Percentiles rank a stretch among this genome's conserved stretches.
These are phyloP conservation scores for Dichomitus squalens DNA, from an alignment of 1,284 basidiomycete genomes.

Conservation along the genomic window DNA sequence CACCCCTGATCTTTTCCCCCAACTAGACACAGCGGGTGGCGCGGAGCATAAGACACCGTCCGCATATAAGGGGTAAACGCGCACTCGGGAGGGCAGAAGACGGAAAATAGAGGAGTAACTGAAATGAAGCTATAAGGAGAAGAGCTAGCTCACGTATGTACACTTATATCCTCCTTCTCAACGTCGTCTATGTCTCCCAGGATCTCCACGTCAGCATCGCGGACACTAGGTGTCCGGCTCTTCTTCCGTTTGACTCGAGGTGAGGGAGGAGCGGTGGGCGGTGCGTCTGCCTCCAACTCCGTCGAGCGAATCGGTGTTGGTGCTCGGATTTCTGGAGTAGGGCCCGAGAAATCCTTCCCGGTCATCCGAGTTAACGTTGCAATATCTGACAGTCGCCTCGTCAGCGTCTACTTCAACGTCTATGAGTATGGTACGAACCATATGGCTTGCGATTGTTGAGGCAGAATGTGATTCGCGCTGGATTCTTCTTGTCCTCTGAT, in stretches of 20 bases:
- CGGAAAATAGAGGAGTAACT: background rate
- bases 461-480: conserved; percentile 65
- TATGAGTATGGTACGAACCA: conserved; percentile 44
- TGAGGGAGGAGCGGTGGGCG: background rate
- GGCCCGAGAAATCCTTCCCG: conserved; percentile 80
- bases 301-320: conserved; percentile 42
- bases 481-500: conserved; percentile 80
- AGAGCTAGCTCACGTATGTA: background rate
- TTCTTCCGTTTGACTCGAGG: conserved; percentile 26
- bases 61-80: too few relatives aligned
- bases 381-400: conserved; percentile 51
- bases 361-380: conserved; percentile 72
- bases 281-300: conserved; percentile 11
- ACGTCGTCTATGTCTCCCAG: conserved; percentile 32
- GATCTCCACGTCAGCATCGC: conserved; percentile 29
- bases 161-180: conserved; percentile 12
- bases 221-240: conserved; percentile 29
- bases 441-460: conserved; percentile 70
- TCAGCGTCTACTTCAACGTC: background rate
- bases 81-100: too few relatives aligned
- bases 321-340: conserved; percentile 67
- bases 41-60: too few relatives aligned
- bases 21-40: too few relatives aligned
- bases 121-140: too few relatives aligned
- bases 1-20: too few relatives aligned